A percentile compares a stretch with the other conserved stretches of the same genome.
Conservation (phyloP, 192 early-diverging fungal species). For the Backusella luteola region DNA sequence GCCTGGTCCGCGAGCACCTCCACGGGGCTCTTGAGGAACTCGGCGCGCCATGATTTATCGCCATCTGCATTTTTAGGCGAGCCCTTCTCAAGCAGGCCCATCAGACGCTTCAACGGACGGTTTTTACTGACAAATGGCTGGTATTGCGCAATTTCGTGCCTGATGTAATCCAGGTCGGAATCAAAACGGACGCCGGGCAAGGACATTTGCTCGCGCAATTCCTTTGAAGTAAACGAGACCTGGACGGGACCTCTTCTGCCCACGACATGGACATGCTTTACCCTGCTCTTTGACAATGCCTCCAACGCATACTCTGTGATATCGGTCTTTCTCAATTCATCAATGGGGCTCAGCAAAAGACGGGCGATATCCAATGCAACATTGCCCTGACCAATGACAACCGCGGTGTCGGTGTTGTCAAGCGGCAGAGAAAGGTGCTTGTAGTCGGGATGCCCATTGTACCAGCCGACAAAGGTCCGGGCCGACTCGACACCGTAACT, state of each 20-base stretch:
- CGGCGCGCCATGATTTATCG: slow-evolving; percentile 65
- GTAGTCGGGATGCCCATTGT: slow-evolving; percentile 83
- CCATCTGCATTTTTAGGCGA: slow-evolving; percentile 11
- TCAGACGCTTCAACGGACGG: slow-evolving; percentile 79
- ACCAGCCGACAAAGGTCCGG: slow-evolving; percentile 90
- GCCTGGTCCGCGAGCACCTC: slow-evolving; percentile 41
- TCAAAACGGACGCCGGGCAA: slow-evolving; percentile 62
- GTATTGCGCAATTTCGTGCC: slow-evolving; percentile 46
- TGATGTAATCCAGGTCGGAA: slow-evolving; percentile 61
- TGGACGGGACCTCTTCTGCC: slow-evolving; percentile 92
- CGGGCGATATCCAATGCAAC: slow-evolving; percentile 92
- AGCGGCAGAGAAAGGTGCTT: slow-evolving; percentile 63
- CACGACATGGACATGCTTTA: slow-evolving; percentile 84
- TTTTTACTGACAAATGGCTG: slow-evolving; percentile 39
- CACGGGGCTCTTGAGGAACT: slow-evolving; percentile 73
- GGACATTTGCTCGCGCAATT: slow-evolving; percentile 89
- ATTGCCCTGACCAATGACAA: slow-evolving; percentile 92
- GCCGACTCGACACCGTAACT: slow-evolving; percentile 68
- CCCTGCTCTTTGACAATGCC: slow-evolving; percentile 57
- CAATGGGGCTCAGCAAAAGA: slow-evolving; percentile 72
- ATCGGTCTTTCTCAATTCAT: slow-evolving; percentile 81
- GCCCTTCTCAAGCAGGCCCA: slow-evolving; percentile 76
- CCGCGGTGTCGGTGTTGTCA: slow-evolving; percentile 63
- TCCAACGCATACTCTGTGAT: slow-evolving; percentile 75
- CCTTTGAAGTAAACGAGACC: slow-evolving; percentile 91